Evolutionary conservation across 2,329 filamentous ascomycete genomes (phyloP).

Genomic region (Tolypocladium tropicale): DNA sequence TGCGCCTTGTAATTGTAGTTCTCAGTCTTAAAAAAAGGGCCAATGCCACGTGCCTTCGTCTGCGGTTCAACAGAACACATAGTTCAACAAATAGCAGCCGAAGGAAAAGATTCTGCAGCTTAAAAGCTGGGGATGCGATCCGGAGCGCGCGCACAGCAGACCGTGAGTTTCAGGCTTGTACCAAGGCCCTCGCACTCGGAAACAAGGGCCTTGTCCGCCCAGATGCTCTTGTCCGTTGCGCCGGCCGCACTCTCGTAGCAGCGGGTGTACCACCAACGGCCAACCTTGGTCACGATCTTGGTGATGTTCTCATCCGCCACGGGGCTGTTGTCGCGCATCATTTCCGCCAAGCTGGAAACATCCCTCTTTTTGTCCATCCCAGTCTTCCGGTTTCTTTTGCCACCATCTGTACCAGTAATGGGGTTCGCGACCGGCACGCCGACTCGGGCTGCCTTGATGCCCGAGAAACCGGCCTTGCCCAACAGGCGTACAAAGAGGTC

Average conservation of each 20-base stretch:
- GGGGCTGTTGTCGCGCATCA: conserved; percentile 60
- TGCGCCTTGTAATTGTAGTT: neutral
- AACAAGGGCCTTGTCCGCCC: conserved; percentile 64
- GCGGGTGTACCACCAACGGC: conserved; percentile 90
- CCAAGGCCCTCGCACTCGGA: conserved; percentile 78
- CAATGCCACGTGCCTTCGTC: neutral
- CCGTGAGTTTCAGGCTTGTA: conserved; percentile 81
- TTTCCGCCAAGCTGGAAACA: conserved; percentile 53
- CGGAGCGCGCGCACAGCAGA: conserved; percentile 83
- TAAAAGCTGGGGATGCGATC: conserved; percentile 41
- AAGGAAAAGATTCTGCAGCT: neutral
- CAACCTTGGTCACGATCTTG: conserved; percentile 84
- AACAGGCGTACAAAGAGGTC: conserved; percentile 57
- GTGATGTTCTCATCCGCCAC: conserved; percentile 76
- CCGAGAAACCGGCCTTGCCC: conserved; percentile 58
- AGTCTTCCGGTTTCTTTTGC: conserved; percentile 7
- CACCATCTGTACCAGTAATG: conserved; percentile 21
- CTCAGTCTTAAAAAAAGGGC: neutral
- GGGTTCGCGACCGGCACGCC: conserved; percentile 61
- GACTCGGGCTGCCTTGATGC: conserved; percentile 66
- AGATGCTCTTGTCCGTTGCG: conserved; percentile 50
- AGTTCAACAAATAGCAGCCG: neutral
- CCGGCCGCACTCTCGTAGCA: conserved; percentile 72
- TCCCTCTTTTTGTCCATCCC: conserved; percentile 23
- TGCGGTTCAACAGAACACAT: neutral